Base-by-base conservation (phyloP, 176 grass and related monocot species). In the Triticum monococcum region DNA sequence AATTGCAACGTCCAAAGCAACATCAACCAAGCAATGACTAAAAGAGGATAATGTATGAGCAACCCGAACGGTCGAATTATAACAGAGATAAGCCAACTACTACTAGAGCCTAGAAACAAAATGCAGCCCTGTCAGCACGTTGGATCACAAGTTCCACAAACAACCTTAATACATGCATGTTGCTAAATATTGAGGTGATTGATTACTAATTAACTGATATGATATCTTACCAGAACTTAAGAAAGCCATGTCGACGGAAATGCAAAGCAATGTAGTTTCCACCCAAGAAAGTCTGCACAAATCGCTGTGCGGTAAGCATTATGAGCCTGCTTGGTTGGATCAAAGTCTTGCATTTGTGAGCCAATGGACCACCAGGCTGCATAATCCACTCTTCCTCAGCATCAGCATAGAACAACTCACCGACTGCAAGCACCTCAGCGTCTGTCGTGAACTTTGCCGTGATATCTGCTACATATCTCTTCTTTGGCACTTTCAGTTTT, bases 241-340 rank as follows among this genome's bases (percentile, higher is more conserved):
- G 90, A 85, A 92, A 98, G 13, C 96, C 96, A 86, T 96, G 96
- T 23, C 96, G 88, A 36, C 96, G 90, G 67, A 98, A 98, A 90
- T 98, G 96, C 80, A 98, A 89, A 52, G 93, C 93, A n/a, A 98
- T 84, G 65, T 94, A 98, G 87, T 98, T 95, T 33, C 84, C 86
- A 7, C 96, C 96, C 84, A 98, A 81, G 79, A 96, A 95, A 79
- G 96, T 98, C 88, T 98, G 96, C 60, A 98, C 90, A 62, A 98
- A 98, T 2, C 96, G 93, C 72, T 96, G 88, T 4, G 96, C 93
- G 14, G 93, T 98, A 69, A 98, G 93, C 84, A 92, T 66, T 24
- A 98, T 91, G 52, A 92, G 72, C 68, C 70, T 89, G 83, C 76
- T 92, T 77, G 96, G 96, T 16, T 92, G 96, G 79, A 98, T 89